A percentile compares a stretch with the other conserved stretches of the same genome.
Evolutionary conservation across 2,329 filamentous ascomycete species (phyloP).

Genomic region (Alternaria novae-zelandiae): DNA sequence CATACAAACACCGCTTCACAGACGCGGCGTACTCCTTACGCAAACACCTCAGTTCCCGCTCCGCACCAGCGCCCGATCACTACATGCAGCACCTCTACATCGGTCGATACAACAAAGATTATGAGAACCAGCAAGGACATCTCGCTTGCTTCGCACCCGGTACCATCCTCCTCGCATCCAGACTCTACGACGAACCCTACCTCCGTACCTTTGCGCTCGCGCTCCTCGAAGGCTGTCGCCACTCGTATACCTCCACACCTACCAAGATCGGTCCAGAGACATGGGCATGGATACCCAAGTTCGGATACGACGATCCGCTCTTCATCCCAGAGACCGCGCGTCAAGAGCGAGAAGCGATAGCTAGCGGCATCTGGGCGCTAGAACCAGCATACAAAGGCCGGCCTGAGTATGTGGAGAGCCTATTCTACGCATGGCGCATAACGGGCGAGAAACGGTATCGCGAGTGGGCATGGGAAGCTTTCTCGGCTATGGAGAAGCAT

Average conservation of each 20-base stretch:
- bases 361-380: conserved; percentile 43
- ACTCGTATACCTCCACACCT: conserved; percentile 46
- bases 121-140: conserved; percentile 49
- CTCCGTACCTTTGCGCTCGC: conserved; percentile 48
- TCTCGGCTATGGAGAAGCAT: conserved; percentile 43
- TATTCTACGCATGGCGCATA: conserved; percentile 52
- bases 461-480: conserved; percentile 53
- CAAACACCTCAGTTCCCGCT: conserved; percentile 45
- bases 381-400: conserved; percentile 45
- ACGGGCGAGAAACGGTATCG: conserved; percentile 49
- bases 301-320: conserved; percentile 39
- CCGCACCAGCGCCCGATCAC: conserved; percentile 40
- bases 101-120: conserved; percentile 41
- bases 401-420: conserved; percentile 49
- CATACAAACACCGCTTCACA: conserved; percentile 44
- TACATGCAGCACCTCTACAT: conserved; percentile 51
- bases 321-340: conserved; percentile 37
- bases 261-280: conserved; percentile 48
- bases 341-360: conserved; percentile 35
- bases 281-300: conserved; percentile 50
- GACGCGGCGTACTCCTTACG: conserved; percentile 47
- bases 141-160: conserved; percentile 51
- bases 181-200: conserved; percentile 39
- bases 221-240: conserved; percentile 50
- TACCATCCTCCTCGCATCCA: conserved; percentile 48